Conservation (phyloP, 352 stramenopile species). For the Phytophthora crassamura region DNA sequence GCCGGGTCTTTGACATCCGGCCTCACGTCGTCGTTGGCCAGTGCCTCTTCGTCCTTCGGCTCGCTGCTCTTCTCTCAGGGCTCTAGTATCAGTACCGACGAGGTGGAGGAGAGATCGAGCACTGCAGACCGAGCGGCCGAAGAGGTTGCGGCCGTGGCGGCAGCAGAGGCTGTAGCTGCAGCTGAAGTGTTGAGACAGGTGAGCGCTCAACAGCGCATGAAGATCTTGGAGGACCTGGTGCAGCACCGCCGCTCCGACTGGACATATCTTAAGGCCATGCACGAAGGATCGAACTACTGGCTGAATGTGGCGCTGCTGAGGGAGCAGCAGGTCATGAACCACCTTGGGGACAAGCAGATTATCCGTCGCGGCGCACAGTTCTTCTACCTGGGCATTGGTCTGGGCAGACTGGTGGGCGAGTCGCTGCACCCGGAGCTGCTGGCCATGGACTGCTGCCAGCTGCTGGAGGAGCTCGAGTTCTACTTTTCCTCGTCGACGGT, state of each 20-base stretch:
- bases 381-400: constrained; percentile 80
- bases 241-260: constrained; percentile 77
- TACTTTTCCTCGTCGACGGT: constrained; percentile 79
- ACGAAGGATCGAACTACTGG: constrained; percentile 83
- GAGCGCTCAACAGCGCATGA: constrained; percentile 71
- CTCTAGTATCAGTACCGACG: constrained; percentile 26
- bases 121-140: constrained; percentile 19
- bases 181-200: constrained; percentile 52
- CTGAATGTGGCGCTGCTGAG: constrained; percentile 78
- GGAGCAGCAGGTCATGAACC: constrained; percentile 71
- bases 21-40: constrained; percentile 44
- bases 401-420: constrained; percentile 69
- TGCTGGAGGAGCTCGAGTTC: constrained; percentile 89
- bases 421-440: constrained; percentile 61
- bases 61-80: constrained; percentile 52
- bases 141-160: constrained; percentile 10
- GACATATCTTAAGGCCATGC: constrained; percentile 85
- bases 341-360: constrained; percentile 63
- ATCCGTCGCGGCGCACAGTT: constrained; percentile 74
- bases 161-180: constrained; percentile 13
- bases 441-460: constrained; percentile 75
- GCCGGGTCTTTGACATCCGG: constrained; percentile 33
- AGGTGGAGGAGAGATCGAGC: constrained; percentile 3
- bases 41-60: constrained; percentile 49
- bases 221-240: constrained; percentile 77